These are phyloP conservation scores for Pythium sp. DNA, from an alignment of 352 stramenopile genomes.

Conservation along the genomic window DNA sequence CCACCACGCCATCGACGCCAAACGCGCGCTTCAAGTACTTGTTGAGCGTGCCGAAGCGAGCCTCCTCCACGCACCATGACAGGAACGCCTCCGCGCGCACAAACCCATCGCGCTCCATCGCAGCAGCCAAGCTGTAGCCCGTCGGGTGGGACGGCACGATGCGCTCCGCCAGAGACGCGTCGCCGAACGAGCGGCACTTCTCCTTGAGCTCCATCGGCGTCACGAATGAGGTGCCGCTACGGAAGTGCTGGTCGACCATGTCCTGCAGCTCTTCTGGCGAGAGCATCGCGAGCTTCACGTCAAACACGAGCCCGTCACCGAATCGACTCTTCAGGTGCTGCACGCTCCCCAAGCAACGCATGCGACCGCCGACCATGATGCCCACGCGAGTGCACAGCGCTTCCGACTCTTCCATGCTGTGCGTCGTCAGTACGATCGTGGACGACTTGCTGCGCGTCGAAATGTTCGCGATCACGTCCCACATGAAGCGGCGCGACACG, in stretches of 20 bases:
- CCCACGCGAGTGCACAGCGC: constrained; percentile 83
- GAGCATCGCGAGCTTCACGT: neutral
- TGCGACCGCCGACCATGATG: constrained; percentile 56
- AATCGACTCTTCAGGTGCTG: neutral
- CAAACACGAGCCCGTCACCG: neutral
- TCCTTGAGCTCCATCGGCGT: neutral
- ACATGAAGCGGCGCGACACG: constrained; percentile 90
- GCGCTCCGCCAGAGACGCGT: constrained; percentile 26
- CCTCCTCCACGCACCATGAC: constrained; percentile 70
- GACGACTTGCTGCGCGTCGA: constrained; percentile 24
- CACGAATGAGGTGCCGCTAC: neutral
- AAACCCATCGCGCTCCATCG: constrained; percentile 25
- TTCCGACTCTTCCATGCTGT: constrained; percentile 24
- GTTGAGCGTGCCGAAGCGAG: constrained; percentile 32
- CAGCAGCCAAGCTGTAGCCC: constrained; percentile 55
- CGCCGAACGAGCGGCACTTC: neutral
- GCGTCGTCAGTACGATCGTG: constrained; percentile 9
- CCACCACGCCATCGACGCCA: neutral
- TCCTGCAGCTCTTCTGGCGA: neutral
- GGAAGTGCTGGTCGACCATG: neutral
- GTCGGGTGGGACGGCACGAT: constrained; percentile 58
- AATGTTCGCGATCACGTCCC: constrained; percentile 78
- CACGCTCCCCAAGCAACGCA: neutral
- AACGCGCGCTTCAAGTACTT: constrained; percentile 27
- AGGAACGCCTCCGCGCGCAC: constrained; percentile 36